These are phyloP conservation scores for Quercus variabilis DNA, from an alignment of 306 rosid species.

Conservation along the genomic window DNA sequence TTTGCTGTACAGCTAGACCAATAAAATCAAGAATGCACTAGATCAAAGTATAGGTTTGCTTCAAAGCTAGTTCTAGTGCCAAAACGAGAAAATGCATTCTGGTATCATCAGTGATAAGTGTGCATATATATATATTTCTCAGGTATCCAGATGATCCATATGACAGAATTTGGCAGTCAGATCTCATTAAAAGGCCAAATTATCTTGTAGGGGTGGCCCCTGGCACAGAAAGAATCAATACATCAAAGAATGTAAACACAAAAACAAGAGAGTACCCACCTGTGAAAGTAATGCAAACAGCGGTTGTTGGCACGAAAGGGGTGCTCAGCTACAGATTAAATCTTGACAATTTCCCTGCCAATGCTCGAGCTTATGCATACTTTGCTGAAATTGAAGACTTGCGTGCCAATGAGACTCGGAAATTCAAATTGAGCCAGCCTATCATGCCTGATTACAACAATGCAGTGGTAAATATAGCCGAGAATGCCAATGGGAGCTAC, in stretches of 20 bases:
- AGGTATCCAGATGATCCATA: constrained; percentile 99
- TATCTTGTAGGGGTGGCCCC: constrained; percentile 87
- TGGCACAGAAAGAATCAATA: constrained; percentile 79
- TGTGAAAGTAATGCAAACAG: constrained; percentile 82
- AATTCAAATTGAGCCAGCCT: constrained; percentile 75
- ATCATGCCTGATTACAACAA: constrained; percentile 57
- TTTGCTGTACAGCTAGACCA: background rate
- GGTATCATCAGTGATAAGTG: background rate
- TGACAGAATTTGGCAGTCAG: constrained; percentile 97
- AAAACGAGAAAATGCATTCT: background rate
- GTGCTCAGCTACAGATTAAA: constrained; percentile 68
- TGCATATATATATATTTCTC: constrained; percentile 19
- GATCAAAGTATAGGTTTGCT: background rate
- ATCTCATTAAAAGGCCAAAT: constrained; percentile 83
- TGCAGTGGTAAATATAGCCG: constrained; percentile 91
- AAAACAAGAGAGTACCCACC: constrained; percentile 79
- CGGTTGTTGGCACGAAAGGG: constrained; percentile 74
- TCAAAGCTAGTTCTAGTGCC: background rate
- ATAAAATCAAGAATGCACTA: background rate
- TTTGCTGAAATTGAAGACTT: constrained; percentile 83
- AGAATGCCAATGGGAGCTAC: constrained; percentile 90
- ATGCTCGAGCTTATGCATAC: constrained; percentile 85
- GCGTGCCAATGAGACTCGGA: constrained; percentile 63
- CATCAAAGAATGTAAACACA: constrained; percentile 50
- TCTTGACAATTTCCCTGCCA: constrained; percentile 79